phyloP scores from a whole-genome alignment of 2,329 filamentous ascomycete genomes.

The Biscogniauxia marginata region DNA sequence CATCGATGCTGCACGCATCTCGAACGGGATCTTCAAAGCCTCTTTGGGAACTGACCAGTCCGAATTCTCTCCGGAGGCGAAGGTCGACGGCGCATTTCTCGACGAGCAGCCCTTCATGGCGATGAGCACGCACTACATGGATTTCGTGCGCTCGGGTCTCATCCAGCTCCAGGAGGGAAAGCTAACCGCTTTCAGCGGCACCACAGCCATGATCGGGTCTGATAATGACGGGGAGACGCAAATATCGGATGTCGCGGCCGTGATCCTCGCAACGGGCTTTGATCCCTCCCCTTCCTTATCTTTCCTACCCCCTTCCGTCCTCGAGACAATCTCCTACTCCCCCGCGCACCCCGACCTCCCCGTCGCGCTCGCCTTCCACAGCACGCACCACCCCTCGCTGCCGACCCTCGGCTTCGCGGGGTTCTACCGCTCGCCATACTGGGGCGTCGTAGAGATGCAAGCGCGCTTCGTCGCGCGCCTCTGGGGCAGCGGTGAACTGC shows the following conservation, averaged over 20 bases:
- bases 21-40: slow-evolving; percentile 50
- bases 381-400: slow-evolving; percentile 58
- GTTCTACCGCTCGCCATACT: slow-evolving; percentile 81
- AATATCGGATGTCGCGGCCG: slow-evolving; percentile 59
- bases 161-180: slow-evolving; percentile 54
- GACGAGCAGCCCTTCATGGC: slow-evolving; percentile 63
- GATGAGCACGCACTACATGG: slow-evolving; percentile 69
- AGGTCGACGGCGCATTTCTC: slow-evolving; percentile 39
- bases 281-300: slow-evolving; percentile 61
- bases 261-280: slow-evolving; percentile 77
- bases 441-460: slow-evolving; percentile 87
- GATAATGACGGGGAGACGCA: slow-evolving; percentile 22
- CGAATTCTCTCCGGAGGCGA: slow-evolving; percentile 44
- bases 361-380: slow-evolving; percentile 66
- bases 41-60: slow-evolving; percentile 55
- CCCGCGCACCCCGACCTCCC: slow-evolving; percentile 55
- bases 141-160: slow-evolving; percentile 67
- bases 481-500: slow-evolving; percentile 45
- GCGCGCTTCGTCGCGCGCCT: slow-evolving; percentile 63
- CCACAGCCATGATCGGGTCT: slow-evolving; percentile 38
- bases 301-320: slow-evolving; percentile 59
- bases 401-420: slow-evolving; percentile 74
- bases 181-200: slow-evolving; percentile 36
- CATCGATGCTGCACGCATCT: slow-evolving; percentile 52
- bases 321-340: slow-evolving; percentile 57